Percentiles rank a stretch among this genome's conserved stretches.
Evolutionary conservation across 345 rosid genomes (phyloP).

Genomic region (Camelina laxa): DNA sequence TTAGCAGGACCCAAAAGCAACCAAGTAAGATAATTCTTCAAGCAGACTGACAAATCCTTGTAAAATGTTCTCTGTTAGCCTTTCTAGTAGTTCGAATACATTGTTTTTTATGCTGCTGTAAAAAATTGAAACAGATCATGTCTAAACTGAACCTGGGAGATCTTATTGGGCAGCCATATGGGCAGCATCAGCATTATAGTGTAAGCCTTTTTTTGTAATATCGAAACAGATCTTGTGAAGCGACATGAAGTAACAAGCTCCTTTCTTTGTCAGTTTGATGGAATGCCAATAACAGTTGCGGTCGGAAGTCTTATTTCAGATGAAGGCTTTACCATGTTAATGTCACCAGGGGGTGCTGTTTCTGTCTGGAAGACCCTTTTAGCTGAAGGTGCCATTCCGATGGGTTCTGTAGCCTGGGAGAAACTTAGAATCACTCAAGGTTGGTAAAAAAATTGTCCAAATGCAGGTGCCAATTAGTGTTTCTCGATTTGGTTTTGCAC

Average conservation of each 20-base stretch:
- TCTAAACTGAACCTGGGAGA: conserved; percentile 67
- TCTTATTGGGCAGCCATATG: conserved; percentile 81
- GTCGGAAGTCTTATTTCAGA: conserved; percentile 73
- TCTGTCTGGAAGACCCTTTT: conserved; percentile 76
- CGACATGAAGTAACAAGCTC: conserved; percentile 10
- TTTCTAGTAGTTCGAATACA: conserved; percentile 22
- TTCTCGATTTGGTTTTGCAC: conserved; percentile 1
- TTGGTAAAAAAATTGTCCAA: conserved; percentile 34
- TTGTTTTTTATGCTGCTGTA: conserved; percentile 20
- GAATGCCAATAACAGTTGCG: conserved; percentile 80
- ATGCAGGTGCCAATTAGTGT: not conserved
- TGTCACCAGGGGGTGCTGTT: conserved; percentile 72
- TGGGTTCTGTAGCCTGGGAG: conserved; percentile 96
- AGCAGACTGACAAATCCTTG: conserved; percentile 20
- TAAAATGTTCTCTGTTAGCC: conserved; percentile 31
- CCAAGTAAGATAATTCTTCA: conserved; percentile 54
- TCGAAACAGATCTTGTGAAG: conserved; percentile 3
- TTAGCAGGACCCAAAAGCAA: conserved; percentile 73
- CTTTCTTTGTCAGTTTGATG: conserved; percentile 57
- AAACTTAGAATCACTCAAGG: conserved; percentile 82
- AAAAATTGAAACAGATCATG: conserved; percentile 57
- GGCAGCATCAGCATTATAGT: conserved; percentile 74
- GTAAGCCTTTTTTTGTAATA: conserved; percentile 51
- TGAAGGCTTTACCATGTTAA: conserved; percentile 78
- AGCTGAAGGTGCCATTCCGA: conserved; percentile 78